Evolutionary conservation across 495 filamentous ascomycete species (phyloP), one percentile per base, ranked within the genome.

Genomic region (Penicillium lividum): DNA sequence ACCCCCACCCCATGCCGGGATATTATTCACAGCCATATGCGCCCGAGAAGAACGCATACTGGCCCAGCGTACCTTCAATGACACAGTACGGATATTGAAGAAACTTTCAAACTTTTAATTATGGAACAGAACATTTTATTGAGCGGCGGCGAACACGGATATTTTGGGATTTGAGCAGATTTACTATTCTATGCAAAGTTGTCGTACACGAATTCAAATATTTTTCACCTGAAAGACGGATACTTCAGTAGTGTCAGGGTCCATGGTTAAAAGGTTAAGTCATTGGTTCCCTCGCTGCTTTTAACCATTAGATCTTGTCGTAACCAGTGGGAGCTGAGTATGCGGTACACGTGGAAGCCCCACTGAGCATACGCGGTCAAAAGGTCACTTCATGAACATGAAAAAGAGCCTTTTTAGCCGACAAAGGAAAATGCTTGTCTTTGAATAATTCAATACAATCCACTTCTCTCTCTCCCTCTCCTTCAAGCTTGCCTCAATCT

Each of bases 41-140:
- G 9, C 34, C 62, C 15, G 58, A 60, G 10, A 66, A 64, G 16
- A 48, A 52, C 4, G 56, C 36, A 15, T 67, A 63, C 49, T 69
- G 67, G 67, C 49, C 62, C 16, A 38, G 30, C 56, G 11, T 62
- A 8, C 30, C 63, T 8, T 47, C 48, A 36, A 57, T 62, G 52
- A 28, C 54, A 8, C 61, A 60, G 15, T 69, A 54, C 53, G 67
- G 67, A 31, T 69, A 65, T 29, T 69, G 46, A 61, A 15, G 8
- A n/a, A 4, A 44, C 38, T 40, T 40, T 40, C 13, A 40, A 4
- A 13, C 38, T 40, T 13, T 40, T 16, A 40, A 40, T 16, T 15
- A 5, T 13, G 15, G 15, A 15, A 40, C 13, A 40, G n/a, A 40
- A 40, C n/a, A n/a, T 40, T 16, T 40, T 15, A 11, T 38, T 4